Percentiles rank a stretch among this genome's conserved stretches.
Conservation (phyloP, 2,329 filamentous ascomycete species). For the Aspergillus udagawae region DNA sequence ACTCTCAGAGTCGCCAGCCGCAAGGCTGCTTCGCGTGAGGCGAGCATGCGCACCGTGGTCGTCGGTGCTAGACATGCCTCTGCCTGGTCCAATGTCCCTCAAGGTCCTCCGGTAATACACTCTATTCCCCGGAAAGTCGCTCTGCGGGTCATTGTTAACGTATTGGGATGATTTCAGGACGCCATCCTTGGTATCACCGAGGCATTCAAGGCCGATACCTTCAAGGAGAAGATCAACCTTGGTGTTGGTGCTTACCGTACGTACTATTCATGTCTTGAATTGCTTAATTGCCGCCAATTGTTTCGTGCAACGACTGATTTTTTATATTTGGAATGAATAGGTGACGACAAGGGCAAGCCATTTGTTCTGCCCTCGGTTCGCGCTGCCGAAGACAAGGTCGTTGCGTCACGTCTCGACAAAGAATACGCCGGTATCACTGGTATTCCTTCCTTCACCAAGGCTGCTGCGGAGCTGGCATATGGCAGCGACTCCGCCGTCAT, state of each 20-base stretch:
- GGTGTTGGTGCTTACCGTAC: slow-evolving; percentile 94
- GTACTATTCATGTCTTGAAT: slow-evolving; percentile 11
- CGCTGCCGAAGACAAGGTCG: slow-evolving; percentile 80
- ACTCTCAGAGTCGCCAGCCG: slow-evolving; percentile 43
- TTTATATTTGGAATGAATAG: slow-evolving; percentile 20
- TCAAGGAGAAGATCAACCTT: slow-evolving; percentile 95
- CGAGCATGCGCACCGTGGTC: slow-evolving; percentile 35
- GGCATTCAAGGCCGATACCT: slow-evolving; percentile 95
- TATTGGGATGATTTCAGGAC: slow-evolving; percentile 28
- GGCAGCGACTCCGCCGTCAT: slow-evolving; percentile 74
- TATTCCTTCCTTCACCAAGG: slow-evolving; percentile 88
- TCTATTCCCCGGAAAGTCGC: slow-evolving; percentile 2
- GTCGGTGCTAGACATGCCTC: slow-evolving; percentile 62
- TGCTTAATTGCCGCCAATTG: background rate
- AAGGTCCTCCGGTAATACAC: slow-evolving; percentile 82
- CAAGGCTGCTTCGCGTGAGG: slow-evolving; percentile 37
- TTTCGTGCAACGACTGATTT: background rate
- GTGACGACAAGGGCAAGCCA: slow-evolving; percentile 93
- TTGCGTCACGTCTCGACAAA: slow-evolving; percentile 79
- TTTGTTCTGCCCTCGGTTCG: slow-evolving; percentile 94
- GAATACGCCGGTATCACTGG: slow-evolving; percentile 98
- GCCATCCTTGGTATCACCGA: slow-evolving; percentile 69
- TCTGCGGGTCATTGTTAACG: slow-evolving; percentile 20
- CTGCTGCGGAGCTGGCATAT: slow-evolving; percentile 87
- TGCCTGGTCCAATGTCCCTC: slow-evolving; percentile 84